Evolutionary conservation across 1,284 basidiomycete species (phyloP), one percentile per base, ranked within the genome.

Genomic region (Trametes polyzona): DNA sequence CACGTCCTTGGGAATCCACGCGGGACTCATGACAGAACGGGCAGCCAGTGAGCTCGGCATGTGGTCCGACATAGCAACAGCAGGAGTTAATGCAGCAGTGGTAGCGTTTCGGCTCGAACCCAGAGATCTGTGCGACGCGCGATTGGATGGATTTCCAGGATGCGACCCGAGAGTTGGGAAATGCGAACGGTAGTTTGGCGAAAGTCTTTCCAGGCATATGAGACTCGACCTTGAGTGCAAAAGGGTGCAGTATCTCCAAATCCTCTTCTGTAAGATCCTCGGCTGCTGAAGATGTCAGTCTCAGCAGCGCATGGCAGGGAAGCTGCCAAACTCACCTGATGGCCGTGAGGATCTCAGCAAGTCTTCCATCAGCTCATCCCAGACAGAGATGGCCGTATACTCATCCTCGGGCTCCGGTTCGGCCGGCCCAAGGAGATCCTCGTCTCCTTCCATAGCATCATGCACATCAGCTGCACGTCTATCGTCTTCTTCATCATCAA

Each of bases 1-100:
- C 53, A 1, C 26, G 14, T 10, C 68, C 65, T 36, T 59, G 33
- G 4, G 56, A 7, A 23, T 65, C 50, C 41, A 59, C 68, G 12
- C 66, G 69, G 10, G 63, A 32, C 44, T 65, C 57, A 0, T 67
- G 41, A 59, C 77, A 78, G 48, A 71, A 61, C 0, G 73, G 72
- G 49, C 78, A 78, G 11, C 19, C 4, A 0, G 54, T 30, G 1
- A 67, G 57, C 2, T 62, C 52, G 0, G 57, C 62, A 57, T 71
- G 65, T 0, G 63, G 57, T 0, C 73, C 74, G 9, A 64, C 59
- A 58, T 65, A 79, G 36, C 67, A 71, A 41, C 62, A 62, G 52
- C 77, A 79, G 0, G 73, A 73, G 16, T 72, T 68, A 16, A 66
- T 16, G 37, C 77, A 78, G 58, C 76, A 78, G 58, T 78, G 59